These are phyloP conservation scores for Moniliella sp. DNA, from an alignment of 1,284 basidiomycete genomes.

Conservation along the genomic window DNA sequence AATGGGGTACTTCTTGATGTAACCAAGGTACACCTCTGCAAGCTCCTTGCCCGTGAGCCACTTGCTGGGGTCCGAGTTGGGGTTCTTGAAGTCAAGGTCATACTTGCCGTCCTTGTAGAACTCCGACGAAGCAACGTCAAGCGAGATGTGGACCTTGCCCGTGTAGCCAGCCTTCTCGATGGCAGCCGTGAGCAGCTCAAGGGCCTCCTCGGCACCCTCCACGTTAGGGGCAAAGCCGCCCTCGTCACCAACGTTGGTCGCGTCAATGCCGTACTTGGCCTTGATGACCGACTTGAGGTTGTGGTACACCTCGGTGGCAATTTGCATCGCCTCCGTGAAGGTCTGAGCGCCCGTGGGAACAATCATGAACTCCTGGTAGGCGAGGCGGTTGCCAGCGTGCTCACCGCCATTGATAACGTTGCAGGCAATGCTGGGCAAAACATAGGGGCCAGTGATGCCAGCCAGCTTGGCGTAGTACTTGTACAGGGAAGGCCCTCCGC, in stretches of 20 bases:
- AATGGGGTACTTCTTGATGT: constrained; percentile 34
- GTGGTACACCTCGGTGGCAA: constrained; percentile 95
- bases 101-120: constrained; percentile 99
- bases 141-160: constrained; percentile 93
- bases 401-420: constrained; percentile 99
- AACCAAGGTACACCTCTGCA: constrained; percentile 64
- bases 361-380: constrained; percentile 74
- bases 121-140: constrained; percentile 96
- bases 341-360: constrained; percentile 91
- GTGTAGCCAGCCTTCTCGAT: constrained; percentile 95
- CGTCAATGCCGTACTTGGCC: constrained; percentile 96
- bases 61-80: constrained; percentile 83
- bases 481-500: constrained; percentile 65
- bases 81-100: constrained; percentile 98
- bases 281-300: constrained; percentile 97
- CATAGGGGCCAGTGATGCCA: constrained; percentile 71
- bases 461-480: constrained; percentile 85
- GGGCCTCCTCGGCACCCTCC: constrained; percentile 81
- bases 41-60: constrained; percentile 84
- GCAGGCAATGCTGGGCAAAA: constrained; percentile 49
- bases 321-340: constrained; percentile 94
- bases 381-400: constrained; percentile 96
- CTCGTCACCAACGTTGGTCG: constrained; percentile 98
- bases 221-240: constrained; percentile 99
- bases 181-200: constrained; percentile 81